Evolutionary conservation across 2,329 filamentous ascomycete species (phyloP).

Genomic region (Emmonsiellopsis sp.): DNA sequence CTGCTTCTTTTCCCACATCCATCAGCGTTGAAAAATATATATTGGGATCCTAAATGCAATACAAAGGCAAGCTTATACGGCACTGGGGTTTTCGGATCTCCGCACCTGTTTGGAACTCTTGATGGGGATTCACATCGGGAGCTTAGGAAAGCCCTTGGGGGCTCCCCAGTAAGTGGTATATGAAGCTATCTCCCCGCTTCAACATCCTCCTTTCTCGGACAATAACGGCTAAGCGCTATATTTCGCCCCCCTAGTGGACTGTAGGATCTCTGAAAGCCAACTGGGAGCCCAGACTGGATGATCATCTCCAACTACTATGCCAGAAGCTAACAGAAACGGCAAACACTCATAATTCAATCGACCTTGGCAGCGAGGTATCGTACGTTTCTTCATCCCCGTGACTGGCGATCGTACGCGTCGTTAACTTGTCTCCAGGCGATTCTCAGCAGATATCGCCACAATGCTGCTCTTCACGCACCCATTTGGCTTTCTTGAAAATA

Average conservation of each 20-base stretch:
- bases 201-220: not conserved
- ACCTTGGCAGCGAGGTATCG: conserved; percentile 29
- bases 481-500: conserved; percentile 32
- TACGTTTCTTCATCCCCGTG: conserved; percentile 1
- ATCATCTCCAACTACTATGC: conserved; percentile 25
- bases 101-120: conserved; percentile 20
- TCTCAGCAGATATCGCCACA: conserved; percentile 34
- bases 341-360: conserved; percentile 15
- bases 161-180: conserved; percentile 6
- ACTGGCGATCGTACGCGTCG: not conserved
- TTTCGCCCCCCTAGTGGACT: conserved; percentile 20
- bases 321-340: conserved; percentile 24
- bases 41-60: conserved; percentile 31
- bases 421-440: conserved; percentile 18
- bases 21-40: conserved; percentile 31
- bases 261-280: conserved; percentile 31
- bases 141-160: conserved; percentile 29
- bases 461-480: conserved; percentile 29
- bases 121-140: conserved; percentile 26
- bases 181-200: not conserved
- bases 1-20: conserved; percentile 29
- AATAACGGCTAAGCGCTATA: not conserved
- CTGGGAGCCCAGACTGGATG: conserved; percentile 31
- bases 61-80: conserved; percentile 26
- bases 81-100: conserved; percentile 28